Percentiles rank a stretch among this genome's conserved stretches.
Evolutionary conservation across 2,329 filamentous ascomycete species (phyloP).

Genomic region (Colletotrichum filicis): DNA sequence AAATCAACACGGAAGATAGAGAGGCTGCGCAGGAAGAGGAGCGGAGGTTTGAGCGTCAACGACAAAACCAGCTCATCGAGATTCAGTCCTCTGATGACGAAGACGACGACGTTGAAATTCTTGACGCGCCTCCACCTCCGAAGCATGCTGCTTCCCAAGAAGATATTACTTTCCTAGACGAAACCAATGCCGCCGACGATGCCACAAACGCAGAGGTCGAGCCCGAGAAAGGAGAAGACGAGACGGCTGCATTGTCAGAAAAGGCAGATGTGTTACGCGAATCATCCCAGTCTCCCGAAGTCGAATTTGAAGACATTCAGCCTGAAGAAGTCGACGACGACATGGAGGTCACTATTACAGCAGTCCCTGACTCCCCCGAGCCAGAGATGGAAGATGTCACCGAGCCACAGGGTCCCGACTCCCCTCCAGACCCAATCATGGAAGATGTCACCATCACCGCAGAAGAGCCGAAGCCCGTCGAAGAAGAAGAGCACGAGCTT

Average conservation of each 20-base stretch:
- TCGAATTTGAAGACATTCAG: constrained; percentile 51
- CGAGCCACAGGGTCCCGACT: constrained; percentile 14
- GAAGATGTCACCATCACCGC: background rate
- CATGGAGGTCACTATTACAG: constrained; percentile 42
- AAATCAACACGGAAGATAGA: constrained; percentile 73
- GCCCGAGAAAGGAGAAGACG: background rate
- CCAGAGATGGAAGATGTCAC: constrained; percentile 50
- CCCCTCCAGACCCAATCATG: constrained; percentile 24
- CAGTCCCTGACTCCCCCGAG: constrained; percentile 43
- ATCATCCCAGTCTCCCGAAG: constrained; percentile 37
- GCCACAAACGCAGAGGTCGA: background rate
- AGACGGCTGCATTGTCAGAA: background rate
- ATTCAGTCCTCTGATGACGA: constrained; percentile 72
- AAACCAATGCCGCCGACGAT: constrained; percentile 14
- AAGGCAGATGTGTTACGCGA: background rate
- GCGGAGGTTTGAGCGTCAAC: constrained; percentile 53
- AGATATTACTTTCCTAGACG: constrained; percentile 1
- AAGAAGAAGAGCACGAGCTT: constrained; percentile 23
- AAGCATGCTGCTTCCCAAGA: constrained; percentile 36
- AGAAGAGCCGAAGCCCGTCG: constrained; percentile 5
- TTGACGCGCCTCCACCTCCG: constrained; percentile 57
- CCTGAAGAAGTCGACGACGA: constrained; percentile 42
- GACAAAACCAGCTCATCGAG: constrained; percentile 65
- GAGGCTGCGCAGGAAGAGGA: constrained; percentile 68
- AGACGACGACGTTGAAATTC: constrained; percentile 66